These are phyloP conservation scores for Gymnopilus dilepis DNA, from an alignment of 768 basidiomycete genomes.

Conservation along the genomic window DNA sequence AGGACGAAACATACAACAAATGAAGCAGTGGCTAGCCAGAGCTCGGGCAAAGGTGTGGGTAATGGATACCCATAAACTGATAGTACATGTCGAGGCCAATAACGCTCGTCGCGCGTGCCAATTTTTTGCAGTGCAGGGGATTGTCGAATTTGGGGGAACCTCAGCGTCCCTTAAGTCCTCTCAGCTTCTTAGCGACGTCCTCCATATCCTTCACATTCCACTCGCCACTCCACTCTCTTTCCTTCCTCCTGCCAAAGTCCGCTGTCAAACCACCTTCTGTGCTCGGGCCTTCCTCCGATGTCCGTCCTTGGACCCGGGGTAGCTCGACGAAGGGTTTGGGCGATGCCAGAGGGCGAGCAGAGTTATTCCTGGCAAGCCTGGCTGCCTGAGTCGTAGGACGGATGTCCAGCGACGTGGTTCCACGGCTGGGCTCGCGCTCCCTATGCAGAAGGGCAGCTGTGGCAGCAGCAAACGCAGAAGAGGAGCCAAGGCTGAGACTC, in stretches of 20 bases:
- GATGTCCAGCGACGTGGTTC: constrained; percentile 8
- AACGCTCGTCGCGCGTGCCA: neutral
- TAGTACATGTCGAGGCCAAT: neutral
- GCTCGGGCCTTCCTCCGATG: neutral
- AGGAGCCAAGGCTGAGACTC: constrained; percentile 24
- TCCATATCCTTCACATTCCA: constrained; percentile 44
- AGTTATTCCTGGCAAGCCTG: neutral
- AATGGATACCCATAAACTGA: neutral
- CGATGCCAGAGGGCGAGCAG: neutral
- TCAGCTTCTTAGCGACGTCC: constrained; percentile 35
- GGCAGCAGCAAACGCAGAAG: constrained; percentile 25
- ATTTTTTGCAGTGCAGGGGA: neutral
- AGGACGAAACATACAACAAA: neutral
- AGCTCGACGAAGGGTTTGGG: constrained; percentile 7
- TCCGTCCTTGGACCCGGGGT: neutral
- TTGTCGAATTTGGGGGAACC: neutral
- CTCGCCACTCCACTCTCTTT: constrained; percentile 45
- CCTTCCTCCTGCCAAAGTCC: constrained; percentile 36
- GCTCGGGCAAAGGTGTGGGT: neutral
- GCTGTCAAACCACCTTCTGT: constrained; percentile 2
- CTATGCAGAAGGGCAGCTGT: constrained; percentile 4
- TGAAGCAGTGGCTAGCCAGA: constrained; percentile 1
- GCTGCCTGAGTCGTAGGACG: neutral
- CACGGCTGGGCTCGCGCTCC: constrained; percentile 2
- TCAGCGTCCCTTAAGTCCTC: constrained; percentile 33